Percentiles rank a stretch among this genome's conserved stretches.
Conservation (phyloP, 768 basidiomycete genomes). For the Mrakia gelida region DNA sequence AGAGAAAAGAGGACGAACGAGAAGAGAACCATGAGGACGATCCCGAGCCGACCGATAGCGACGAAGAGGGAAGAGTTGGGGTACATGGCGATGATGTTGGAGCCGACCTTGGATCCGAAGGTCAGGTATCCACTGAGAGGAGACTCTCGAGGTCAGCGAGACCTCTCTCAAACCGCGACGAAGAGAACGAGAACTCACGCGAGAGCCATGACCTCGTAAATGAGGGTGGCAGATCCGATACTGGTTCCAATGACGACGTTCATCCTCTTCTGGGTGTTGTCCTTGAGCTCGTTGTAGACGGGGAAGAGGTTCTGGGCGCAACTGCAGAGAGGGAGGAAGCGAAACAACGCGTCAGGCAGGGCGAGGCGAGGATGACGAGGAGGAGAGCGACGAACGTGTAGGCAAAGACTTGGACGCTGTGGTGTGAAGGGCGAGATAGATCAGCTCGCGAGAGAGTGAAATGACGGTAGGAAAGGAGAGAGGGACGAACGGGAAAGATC, state of each 20-base stretch:
- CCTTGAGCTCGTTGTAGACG: slow-evolving; percentile 82
- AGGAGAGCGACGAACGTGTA: slow-evolving; percentile 37
- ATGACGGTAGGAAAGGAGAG: background rate
- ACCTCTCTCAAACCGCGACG: background rate
- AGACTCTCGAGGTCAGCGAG: background rate
- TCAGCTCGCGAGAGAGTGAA: too few relatives aligned
- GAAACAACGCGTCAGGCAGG: background rate
- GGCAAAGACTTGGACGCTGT: slow-evolving; percentile 49
- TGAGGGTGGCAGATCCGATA: slow-evolving; percentile 74
- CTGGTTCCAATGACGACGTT: slow-evolving; percentile 81
- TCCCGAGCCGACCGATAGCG: slow-evolving; percentile 86
- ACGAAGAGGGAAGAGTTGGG: slow-evolving; percentile 75
- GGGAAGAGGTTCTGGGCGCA: slow-evolving; percentile 68
- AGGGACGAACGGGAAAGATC: slow-evolving; percentile 21
- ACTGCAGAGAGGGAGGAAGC: background rate
- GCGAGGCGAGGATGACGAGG: background rate
- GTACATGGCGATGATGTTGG: slow-evolving; percentile 91
- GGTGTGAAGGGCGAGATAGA: background rate
- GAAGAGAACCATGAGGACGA: slow-evolving; percentile 81
- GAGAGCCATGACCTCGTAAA: slow-evolving; percentile 75
- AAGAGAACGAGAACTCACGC: slow-evolving; percentile 2
- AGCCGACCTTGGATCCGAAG: slow-evolving; percentile 80
- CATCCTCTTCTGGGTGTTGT: slow-evolving; percentile 75
- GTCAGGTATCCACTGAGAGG: slow-evolving; percentile 70
- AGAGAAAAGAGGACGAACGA: slow-evolving; percentile 12